Evolutionary conservation across 2,329 filamentous ascomycete species (phyloP), one percentile per base, ranked within the genome.

Genomic region (Penicillium sp.): DNA sequence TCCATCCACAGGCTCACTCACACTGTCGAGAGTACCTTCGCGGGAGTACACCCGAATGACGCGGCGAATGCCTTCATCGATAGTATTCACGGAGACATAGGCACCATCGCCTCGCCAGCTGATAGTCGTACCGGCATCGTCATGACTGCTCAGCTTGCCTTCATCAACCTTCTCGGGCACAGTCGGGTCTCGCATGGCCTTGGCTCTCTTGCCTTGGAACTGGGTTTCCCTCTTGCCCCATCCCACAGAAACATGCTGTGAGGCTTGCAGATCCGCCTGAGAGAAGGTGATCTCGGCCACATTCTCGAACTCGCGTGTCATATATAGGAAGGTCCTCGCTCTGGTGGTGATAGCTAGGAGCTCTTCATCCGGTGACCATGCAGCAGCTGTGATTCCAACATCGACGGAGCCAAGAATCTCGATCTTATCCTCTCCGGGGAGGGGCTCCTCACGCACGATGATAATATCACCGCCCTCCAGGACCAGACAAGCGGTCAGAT

Each of bases 211-310:
- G 52, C 95, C 95, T 71, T 97, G 91, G 75, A 99, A 99, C 74
- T 99, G 95, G 0, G 95, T 99, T 77, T 99, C 95, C 73, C 90
- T 92, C 80, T 98, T 98, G 60, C 95, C 95, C 95, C 95, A 99
- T 51, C 95, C 95, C 22, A 99, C 94, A 19, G 92, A 96, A 58
- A 97, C 95, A 79, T 97, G 93, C 74, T 89, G 95, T 27, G 90
- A 98, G n/a, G 87, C 86, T 67, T 89, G 89, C 63, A 96, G 84
- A 75, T 96, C 94, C 46, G 93, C 91, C 0, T 81, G 73, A 0
- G 85, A 86, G 74, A 98, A 87, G 36, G 82, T 79, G 54, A 90
- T 83, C 75, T 93, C 90, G 36, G 89, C 86, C 43, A 96, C 87
- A 58, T 88, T 89, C 67, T 98, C 94, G 65, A 98, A 96, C 27